These are phyloP conservation scores for Arctium lappa DNA, from an alignment of 129 eudicot genomes.

Conservation along the genomic window DNA sequence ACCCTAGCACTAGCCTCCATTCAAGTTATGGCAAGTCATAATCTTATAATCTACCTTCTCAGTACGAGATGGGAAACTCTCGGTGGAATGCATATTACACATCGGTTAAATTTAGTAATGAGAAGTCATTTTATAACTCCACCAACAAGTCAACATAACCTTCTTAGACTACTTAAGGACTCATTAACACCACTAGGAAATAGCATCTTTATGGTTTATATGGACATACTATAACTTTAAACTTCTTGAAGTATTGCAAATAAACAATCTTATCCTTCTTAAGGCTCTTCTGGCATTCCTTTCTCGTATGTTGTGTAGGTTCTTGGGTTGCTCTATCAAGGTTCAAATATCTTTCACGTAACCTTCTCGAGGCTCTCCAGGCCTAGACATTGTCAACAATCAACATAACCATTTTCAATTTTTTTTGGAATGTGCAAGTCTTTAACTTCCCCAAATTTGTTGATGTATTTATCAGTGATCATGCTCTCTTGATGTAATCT, in stretches of 20 bases:
- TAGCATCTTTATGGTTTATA: background rate
- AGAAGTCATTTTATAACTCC: background rate
- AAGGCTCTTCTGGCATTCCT: background rate
- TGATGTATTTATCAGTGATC: background rate
- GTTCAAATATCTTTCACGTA: background rate
- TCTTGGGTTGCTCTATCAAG: background rate
- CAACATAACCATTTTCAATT: background rate
- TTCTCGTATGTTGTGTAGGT: background rate
- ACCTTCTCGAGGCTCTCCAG: background rate
- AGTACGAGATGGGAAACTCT: background rate
- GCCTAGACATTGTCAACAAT: background rate
- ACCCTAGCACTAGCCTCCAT: background rate
- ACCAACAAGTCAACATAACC: background rate
- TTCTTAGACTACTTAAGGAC: background rate
- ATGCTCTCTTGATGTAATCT: background rate
- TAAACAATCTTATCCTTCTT: background rate
- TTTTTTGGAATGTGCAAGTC: background rate
- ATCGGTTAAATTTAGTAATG: background rate
- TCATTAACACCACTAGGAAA: background rate
- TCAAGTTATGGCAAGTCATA: background rate
- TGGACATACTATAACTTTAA: background rate
- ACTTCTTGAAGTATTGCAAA: background rate
- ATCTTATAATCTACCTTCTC: background rate
- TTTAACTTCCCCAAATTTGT: background rate
- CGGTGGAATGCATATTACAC: background rate